Evolutionary conservation across 441 rosid genomes (phyloP).

Genomic region (Erodium trifolium): DNA sequence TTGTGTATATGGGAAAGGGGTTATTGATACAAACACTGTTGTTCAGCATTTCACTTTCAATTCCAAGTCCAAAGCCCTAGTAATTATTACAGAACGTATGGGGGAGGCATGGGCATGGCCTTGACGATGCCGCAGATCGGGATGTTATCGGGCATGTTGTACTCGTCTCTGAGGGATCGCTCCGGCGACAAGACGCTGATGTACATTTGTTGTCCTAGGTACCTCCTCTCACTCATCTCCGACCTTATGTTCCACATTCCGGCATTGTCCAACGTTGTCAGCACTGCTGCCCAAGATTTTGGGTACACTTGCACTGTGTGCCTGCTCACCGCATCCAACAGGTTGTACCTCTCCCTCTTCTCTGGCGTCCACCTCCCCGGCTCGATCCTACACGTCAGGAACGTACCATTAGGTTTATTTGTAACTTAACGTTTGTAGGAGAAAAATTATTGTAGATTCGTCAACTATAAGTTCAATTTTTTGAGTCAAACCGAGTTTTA

Average conservation of each 20-base stretch:
- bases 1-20: too few relatives aligned
- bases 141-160: neutral
- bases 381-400: too few relatives aligned
- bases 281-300: conserved; percentile 65
- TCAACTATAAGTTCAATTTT: too few relatives aligned
- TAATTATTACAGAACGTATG: neutral
- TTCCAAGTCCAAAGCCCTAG: too few relatives aligned
- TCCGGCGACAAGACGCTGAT: neutral
- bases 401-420: too few relatives aligned
- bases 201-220: neutral
- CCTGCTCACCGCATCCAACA: conserved; percentile 70
- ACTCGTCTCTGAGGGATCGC: neutral
- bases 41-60: too few relatives aligned
- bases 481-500: too few relatives aligned
- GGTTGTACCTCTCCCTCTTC: conserved; percentile 32
- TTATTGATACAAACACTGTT: too few relatives aligned
- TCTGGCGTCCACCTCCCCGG: too few relatives aligned
- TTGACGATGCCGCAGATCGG: neutral
- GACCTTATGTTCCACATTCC: conserved; percentile 25
- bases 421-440: too few relatives aligned
- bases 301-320: conserved; percentile 86
- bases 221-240: neutral
- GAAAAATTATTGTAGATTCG: too few relatives aligned
- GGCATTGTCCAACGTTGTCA: conserved; percentile 58
- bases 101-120: neutral